These are phyloP conservation scores for Penicillium janthinellum DNA, from an alignment of 2,329 filamentous ascomycete genomes.

Conservation along the genomic window DNA sequence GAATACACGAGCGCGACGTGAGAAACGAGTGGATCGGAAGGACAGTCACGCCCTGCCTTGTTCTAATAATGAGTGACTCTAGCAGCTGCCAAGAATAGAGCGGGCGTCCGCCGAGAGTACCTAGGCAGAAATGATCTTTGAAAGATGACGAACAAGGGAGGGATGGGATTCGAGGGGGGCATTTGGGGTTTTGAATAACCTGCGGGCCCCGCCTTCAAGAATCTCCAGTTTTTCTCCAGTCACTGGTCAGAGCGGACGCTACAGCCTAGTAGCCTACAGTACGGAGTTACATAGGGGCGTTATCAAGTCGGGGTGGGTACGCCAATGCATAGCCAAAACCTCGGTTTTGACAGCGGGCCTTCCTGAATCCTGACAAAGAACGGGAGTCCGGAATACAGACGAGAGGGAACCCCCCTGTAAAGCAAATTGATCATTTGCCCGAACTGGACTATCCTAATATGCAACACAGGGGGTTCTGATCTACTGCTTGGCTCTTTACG, in stretches of 20 bases:
- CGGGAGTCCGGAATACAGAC: not conserved
- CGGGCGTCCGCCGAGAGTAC: constrained; percentile 1
- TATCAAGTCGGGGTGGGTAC: constrained; percentile 12
- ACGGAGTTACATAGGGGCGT: constrained; percentile 6
- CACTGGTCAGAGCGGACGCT: constrained; percentile 4
- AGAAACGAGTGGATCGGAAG: constrained; percentile 12
- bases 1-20: not conserved
- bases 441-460: constrained; percentile 1
- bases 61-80: constrained; percentile 1
- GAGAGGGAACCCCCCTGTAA: not conserved
- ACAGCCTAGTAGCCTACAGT: not conserved
- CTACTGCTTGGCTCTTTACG: no score
- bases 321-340: constrained; percentile 9
- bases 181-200: constrained; percentile 19
- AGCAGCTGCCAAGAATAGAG: constrained; percentile 12
- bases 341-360: constrained; percentile 14
- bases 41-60: not conserved
- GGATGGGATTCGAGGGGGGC: constrained; percentile 10
- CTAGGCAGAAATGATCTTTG: constrained; percentile 11
- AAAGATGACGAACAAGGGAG: constrained; percentile 8
- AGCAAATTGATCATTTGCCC: constrained; percentile 14
- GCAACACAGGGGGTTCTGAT: not conserved
- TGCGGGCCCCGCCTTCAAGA: constrained; percentile 1
- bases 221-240: not conserved
- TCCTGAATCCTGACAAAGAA: not conserved